phyloP scores from a whole-genome alignment of 495 filamentous ascomycete genomes.

The Podospora comata region DNA sequence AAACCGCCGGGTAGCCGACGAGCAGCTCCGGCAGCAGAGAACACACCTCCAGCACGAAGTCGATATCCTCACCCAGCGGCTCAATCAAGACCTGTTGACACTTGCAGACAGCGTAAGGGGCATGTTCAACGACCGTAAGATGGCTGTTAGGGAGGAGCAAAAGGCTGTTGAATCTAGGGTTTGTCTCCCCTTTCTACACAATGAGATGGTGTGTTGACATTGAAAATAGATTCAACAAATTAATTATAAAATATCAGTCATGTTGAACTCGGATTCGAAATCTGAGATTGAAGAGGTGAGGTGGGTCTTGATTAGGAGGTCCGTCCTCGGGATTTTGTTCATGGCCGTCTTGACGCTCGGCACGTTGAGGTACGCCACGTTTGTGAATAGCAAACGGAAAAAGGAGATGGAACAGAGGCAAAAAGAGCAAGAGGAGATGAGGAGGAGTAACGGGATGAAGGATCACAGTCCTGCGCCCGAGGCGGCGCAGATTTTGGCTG shows the following conservation, averaged over 20 bases:
- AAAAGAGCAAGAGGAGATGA: constrained; percentile 34
- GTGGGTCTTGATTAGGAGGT: constrained; percentile 85
- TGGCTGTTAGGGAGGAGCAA: constrained; percentile 83
- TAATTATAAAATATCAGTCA: constrained; percentile 89
- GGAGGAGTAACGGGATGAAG: constrained; percentile 35
- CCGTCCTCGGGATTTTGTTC: constrained; percentile 73
- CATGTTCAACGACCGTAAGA: constrained; percentile 94
- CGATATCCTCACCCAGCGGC: constrained; percentile 81
- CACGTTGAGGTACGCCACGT: constrained; percentile 49
- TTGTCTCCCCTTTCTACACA: neutral
- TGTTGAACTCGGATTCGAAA: constrained; percentile 78
- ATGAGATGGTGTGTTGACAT: neutral
- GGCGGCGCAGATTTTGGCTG: constrained; percentile 47
- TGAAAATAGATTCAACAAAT: constrained; percentile 74
- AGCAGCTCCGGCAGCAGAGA: constrained; percentile 72
- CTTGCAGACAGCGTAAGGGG: constrained; percentile 89
- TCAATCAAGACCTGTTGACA: constrained; percentile 72
- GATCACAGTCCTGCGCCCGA: constrained; percentile 39
- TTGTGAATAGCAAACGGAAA: constrained; percentile 42
- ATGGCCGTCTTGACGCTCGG: constrained; percentile 49
- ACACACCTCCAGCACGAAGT: constrained; percentile 85
- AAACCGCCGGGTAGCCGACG: constrained; percentile 56
- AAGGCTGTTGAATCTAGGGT: constrained; percentile 72
- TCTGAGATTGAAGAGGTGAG: constrained; percentile 86
- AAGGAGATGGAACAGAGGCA: constrained; percentile 36